A percentile compares a stretch with the other conserved stretches of the same genome.
Conservation (phyloP, 495 filamentous ascomycete species). For the Bombardia bombarda region DNA sequence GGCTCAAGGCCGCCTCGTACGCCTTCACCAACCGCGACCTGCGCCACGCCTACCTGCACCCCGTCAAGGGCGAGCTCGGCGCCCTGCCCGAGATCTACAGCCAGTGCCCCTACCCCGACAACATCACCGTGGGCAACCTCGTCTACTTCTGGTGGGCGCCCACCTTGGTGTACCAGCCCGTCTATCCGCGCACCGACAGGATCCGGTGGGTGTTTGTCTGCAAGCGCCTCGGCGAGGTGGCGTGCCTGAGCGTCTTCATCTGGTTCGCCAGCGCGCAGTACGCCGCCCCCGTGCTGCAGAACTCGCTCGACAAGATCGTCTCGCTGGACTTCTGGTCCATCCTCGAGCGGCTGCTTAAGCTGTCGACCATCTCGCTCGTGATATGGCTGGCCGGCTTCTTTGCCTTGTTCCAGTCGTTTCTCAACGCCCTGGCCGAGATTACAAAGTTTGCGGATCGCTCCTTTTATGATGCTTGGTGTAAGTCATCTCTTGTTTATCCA, state of each 20-base stretch:
- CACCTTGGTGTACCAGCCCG: slow-evolving; percentile 92
- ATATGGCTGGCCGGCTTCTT: slow-evolving; percentile 98
- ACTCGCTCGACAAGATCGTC: slow-evolving; percentile 79
- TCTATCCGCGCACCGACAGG: slow-evolving; percentile 72
- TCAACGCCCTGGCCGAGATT: slow-evolving; percentile 88
- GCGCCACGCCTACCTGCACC: slow-evolving; percentile 75
- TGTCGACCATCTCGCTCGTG: slow-evolving; percentile 85
- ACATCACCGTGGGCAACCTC: slow-evolving; percentile 80
- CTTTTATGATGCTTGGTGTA: slow-evolving; percentile 94
- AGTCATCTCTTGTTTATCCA: neutral
- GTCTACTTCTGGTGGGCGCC: slow-evolving; percentile 96
- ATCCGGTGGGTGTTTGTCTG: slow-evolving; percentile 82
- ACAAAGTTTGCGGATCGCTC: slow-evolving; percentile 85
- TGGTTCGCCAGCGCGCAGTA: slow-evolving; percentile 93
- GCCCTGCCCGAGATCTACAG: slow-evolving; percentile 72
- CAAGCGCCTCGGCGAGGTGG: slow-evolving; percentile 71
- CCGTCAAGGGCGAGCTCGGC: slow-evolving; percentile 45
- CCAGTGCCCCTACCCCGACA: slow-evolving; percentile 78
- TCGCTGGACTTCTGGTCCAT: slow-evolving; percentile 76
- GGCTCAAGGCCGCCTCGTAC: slow-evolving; percentile 91
- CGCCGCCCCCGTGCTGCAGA: slow-evolving; percentile 77
- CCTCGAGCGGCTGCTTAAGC: slow-evolving; percentile 82
- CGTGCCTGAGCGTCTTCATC: slow-evolving; percentile 72
- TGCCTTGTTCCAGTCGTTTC: slow-evolving; percentile 79
- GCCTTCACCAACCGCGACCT: slow-evolving; percentile 95